Base-by-base conservation (phyloP, 1,284 basidiomycete genomes). In the Gymnopus androsaceus region DNA sequence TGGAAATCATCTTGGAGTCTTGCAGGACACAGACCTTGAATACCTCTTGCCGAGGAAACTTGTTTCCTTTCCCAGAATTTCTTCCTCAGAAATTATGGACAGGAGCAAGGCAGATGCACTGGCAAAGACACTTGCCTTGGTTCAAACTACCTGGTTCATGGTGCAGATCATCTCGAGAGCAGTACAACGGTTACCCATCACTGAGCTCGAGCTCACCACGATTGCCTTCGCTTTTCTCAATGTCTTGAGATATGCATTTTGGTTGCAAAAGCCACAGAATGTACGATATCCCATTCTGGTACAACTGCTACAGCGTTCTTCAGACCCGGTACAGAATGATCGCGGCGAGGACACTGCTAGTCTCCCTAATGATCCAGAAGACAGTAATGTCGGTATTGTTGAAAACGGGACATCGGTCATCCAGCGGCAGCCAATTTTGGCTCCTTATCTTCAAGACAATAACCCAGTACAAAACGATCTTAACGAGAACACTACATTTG, bases 141-240 rank as follows among this genome's bases (percentile, higher is more conserved):
- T 51, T 19, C 56, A 57, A 25, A 31, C 33, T 1, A 17, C 23
- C 33, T 54, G 49, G 42, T 54, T 57, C 17, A 31, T 57, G 6
- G n/a, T 28, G 8, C 51, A 57, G 31, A 12, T 19, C 41, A 41
- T 57, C 4, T 21, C 38, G 3, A 25, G 56, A 14, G 41, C 44
- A 9, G 5, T 54, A 1, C 19, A 46, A 14, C 15, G 19, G 17
- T 44, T 57, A 14, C 19, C 51, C 14, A 44, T 57, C 25, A 54
- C 56, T 8, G 49, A 38, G 25, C 49, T 66, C 21, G 63, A 65
- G 50, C 34, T 66, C 6, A 45, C 55, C 14, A 64, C 63, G 2
- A 17, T 61, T 19, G 61, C 62, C 2, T 58, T 59, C 44, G 58
- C 57, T 11, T 9, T 59, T 2, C 56, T 56, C 48, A 53, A 58